Base-by-base conservation (phyloP, 129 eudicot species). In the Helianthus tuberosus region DNA sequence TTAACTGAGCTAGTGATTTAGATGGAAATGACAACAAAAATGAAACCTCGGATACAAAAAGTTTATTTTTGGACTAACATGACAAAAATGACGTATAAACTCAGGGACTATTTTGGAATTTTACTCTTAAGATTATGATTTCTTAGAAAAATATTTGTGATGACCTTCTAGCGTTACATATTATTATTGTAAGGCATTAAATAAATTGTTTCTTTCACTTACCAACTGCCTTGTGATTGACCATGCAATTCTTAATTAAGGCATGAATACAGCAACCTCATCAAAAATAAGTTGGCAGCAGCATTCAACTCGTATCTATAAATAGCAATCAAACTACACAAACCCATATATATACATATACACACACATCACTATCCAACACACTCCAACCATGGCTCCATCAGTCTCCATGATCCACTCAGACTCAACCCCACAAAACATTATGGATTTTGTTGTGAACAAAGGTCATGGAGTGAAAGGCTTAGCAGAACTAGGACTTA, bases 381-480 rank as follows among this genome's bases (percentile, higher is more conserved):
- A 53, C 60, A 53, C 23, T 53, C 50, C 2, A 77, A 69, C 68
- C 81, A 76, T 77, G 75, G 68, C 63, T 58, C 81, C 81, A 58
- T 39, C 79, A 12, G 55, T 66, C 55, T 38, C 72, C 39, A 36
- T 39, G 4, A n/a, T 27, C 46, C 44, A 44, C 58, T 11, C 68
- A 46, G 52, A 44, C 58, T 11, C 68, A 46, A 64, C 17, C 20
- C 27, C 80, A 12, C 75, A 68, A 50, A 59, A 68, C 75, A 58
- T 76, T 51, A 32, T 75, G 2, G 79, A 75, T 64, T 75, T 64
- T n/a, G 72, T 75, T 72, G 79, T 75, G 16, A 35, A 64, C 72
- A 64, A 74, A 62, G 90, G 90, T 39, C 73, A 86, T 64, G 90
- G 87, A 55, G 87, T 82, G 0, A 79, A 76, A 73, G 90, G 90